Evolutionary conservation across 2,329 filamentous ascomycete genomes (phyloP).

Genomic region (Onygenales sp.): DNA sequence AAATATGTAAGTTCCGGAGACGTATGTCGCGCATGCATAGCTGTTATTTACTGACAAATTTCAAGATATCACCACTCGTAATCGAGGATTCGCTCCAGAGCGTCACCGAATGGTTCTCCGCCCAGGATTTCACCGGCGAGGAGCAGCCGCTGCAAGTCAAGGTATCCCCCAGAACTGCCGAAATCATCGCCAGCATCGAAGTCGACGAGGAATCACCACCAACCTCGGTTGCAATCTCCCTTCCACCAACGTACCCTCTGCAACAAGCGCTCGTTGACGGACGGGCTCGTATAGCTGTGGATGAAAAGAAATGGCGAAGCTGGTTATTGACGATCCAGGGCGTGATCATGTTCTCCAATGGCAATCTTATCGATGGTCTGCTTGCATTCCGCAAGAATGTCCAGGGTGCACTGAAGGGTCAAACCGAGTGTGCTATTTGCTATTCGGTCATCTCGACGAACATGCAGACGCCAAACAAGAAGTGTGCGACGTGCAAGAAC

Average conservation of each 20-base stretch:
- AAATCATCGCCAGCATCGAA: slow-evolving; percentile 75
- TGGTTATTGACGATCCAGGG: slow-evolving; percentile 86
- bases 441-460: slow-evolving; percentile 88
- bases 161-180: slow-evolving; percentile 59
- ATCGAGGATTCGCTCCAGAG: slow-evolving; percentile 29
- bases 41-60: background rate
- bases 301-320: slow-evolving; percentile 83
- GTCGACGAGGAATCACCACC: slow-evolving; percentile 79
- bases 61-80: slow-evolving; percentile 33
- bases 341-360: slow-evolving; percentile 87
- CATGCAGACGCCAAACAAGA: slow-evolving; percentile 83
- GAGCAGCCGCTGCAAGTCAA: slow-evolving; percentile 54
- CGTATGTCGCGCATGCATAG: background rate
- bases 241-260: slow-evolving; percentile 76
- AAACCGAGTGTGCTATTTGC: slow-evolving; percentile 93
- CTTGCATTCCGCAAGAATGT: slow-evolving; percentile 81
- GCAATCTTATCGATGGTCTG: slow-evolving; percentile 78
- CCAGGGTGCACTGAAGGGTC: slow-evolving; percentile 77
- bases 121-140: slow-evolving; percentile 39
- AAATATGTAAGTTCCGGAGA: slow-evolving; percentile 65
- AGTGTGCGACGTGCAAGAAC: slow-evolving; percentile 87
- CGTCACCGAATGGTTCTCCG: slow-evolving; percentile 32
- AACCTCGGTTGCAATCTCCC: slow-evolving; percentile 69
- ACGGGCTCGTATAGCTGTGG: slow-evolving; percentile 74
- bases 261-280: slow-evolving; percentile 67